Conservation (phyloP, 371 early-diverging fungal genomes). For the Lichtheimia ornata region DNA sequence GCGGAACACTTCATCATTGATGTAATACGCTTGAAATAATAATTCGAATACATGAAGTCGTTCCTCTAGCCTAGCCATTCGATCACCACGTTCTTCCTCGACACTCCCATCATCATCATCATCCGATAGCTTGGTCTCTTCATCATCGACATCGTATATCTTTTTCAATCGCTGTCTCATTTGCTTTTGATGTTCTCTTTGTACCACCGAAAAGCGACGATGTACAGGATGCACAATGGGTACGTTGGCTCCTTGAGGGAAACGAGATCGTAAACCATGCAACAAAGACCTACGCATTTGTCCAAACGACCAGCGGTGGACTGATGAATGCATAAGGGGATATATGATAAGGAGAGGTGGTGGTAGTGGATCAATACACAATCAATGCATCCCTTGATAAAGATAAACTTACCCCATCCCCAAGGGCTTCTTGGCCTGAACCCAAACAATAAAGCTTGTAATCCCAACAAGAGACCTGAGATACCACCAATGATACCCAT, state of each 20-base stretch:
- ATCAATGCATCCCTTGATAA: no score
- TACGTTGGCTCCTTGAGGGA: slow-evolving; percentile 24
- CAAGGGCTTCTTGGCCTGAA: slow-evolving; percentile 36
- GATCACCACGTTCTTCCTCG: not conserved
- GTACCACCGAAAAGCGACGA: slow-evolving; percentile 18
- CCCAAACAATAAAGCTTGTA: slow-evolving; percentile 31
- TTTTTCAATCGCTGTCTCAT: not conserved
- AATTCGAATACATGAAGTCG: slow-evolving; percentile 38
- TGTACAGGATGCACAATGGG: slow-evolving; percentile 41
- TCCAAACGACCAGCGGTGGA: slow-evolving; percentile 34
- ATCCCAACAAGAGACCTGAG: slow-evolving; percentile 27
- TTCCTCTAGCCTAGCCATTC: slow-evolving; percentile 31
- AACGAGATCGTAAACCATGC: slow-evolving; percentile 20
- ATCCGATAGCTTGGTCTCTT: not conserved
- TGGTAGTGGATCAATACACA: no score
- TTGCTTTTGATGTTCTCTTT: no score
- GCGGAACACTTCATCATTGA: slow-evolving; percentile 39
- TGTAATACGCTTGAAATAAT: slow-evolving; percentile 40
- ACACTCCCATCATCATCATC: slow-evolving; percentile 16
- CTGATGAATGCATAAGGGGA: not conserved
- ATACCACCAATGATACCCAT: slow-evolving; percentile 43
- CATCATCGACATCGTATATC: not conserved
- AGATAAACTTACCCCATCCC: slow-evolving; percentile 14
- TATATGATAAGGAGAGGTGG: no score
- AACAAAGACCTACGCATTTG: slow-evolving; percentile 24